Evolutionary conservation across 371 early-diverging fungal species (phyloP).

Genomic region (Massospora cicadina): DNA sequence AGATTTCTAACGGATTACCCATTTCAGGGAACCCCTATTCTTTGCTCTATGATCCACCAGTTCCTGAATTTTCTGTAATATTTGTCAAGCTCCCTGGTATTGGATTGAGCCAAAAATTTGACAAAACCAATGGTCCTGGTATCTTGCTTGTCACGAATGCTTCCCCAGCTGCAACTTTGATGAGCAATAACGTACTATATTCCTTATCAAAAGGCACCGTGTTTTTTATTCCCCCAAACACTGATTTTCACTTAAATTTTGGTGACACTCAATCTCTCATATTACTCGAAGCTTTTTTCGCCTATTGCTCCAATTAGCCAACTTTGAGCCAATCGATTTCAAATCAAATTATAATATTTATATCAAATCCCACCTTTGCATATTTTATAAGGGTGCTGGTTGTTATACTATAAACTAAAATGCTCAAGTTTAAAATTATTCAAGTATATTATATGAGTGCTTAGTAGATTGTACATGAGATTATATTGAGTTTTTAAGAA

Average conservation of each 20-base stretch:
- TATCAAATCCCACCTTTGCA: too few relatives aligned
- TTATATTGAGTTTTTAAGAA: too few relatives aligned
- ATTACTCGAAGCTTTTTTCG: not conserved
- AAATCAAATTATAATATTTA: too few relatives aligned
- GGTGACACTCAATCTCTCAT: not conserved
- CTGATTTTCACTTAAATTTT: not conserved
- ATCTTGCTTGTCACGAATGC: constrained; percentile 3
- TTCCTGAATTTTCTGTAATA: constrained; percentile 81
- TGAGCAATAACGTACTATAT: not conserved
- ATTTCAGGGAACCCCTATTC: constrained; percentile 22
- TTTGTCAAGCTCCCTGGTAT: not conserved
- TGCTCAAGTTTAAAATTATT: too few relatives aligned
- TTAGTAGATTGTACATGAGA: too few relatives aligned
- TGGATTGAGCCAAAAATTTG: not conserved
- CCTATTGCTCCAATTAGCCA: constrained; percentile 1
- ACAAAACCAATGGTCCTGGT: not conserved
- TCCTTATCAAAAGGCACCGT: not conserved
- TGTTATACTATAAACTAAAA: too few relatives aligned
- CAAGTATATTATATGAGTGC: too few relatives aligned
- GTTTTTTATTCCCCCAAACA: constrained; percentile 5
- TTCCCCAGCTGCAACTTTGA: not conserved
- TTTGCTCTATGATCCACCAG: constrained; percentile 82
- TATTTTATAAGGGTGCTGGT: too few relatives aligned
- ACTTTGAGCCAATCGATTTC: too few relatives aligned
- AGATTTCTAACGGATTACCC: constrained; percentile 40